Evolutionary conservation across 805 yeast genomes (phyloP).

Genomic region (Zygosaccharomyces kombuchaensis): DNA sequence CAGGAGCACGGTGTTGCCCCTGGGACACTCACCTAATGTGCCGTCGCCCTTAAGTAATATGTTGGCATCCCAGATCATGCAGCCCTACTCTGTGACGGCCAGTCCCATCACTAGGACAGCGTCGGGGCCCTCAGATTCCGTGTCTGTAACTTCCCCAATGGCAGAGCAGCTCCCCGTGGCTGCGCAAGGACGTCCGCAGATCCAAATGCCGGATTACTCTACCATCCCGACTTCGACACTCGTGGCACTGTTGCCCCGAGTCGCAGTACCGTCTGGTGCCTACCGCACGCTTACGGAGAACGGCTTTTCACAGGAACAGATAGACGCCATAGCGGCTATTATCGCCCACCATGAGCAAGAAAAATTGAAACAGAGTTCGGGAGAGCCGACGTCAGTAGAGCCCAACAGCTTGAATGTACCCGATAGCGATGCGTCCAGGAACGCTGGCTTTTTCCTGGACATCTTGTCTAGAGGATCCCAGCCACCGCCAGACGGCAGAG

Average conservation of each 20-base stretch:
- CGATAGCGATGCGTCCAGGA: slow-evolving; percentile 5
- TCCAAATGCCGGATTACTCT: slow-evolving; percentile 32
- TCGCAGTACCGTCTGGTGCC: slow-evolving; percentile 72
- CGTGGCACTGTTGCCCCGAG: slow-evolving; percentile 49
- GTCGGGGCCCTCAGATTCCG: slow-evolving; percentile 3
- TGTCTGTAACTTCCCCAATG: slow-evolving; percentile 1
- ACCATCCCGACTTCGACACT: slow-evolving; percentile 35
- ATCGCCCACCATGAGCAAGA: slow-evolving; percentile 62
- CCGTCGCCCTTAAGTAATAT: slow-evolving; percentile 22
- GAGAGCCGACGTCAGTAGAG: slow-evolving; percentile 36
- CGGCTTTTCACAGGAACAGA: slow-evolving; percentile 65
- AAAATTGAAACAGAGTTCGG: slow-evolving; percentile 12
- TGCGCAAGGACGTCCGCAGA: slow-evolving; percentile 11
- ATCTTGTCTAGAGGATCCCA: slow-evolving; percentile 6
- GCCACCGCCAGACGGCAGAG: not conserved
- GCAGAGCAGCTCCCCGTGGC: slow-evolving; percentile 1
- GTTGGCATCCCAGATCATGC: slow-evolving; percentile 12
- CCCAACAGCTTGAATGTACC: not conserved
- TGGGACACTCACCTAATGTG: slow-evolving; percentile 13
- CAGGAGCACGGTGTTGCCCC: not conserved
- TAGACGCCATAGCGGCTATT: slow-evolving; percentile 66
- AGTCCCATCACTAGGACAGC: slow-evolving; percentile 10
- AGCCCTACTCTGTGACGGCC: slow-evolving; percentile 12
- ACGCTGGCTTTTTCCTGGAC: slow-evolving; percentile 8
- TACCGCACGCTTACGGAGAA: slow-evolving; percentile 56